Evolutionary conservation across 75 land plant genomes (phyloP), one percentile per base, ranked within the genome.

Genomic region (Sequoiadendron giganteum): DNA sequence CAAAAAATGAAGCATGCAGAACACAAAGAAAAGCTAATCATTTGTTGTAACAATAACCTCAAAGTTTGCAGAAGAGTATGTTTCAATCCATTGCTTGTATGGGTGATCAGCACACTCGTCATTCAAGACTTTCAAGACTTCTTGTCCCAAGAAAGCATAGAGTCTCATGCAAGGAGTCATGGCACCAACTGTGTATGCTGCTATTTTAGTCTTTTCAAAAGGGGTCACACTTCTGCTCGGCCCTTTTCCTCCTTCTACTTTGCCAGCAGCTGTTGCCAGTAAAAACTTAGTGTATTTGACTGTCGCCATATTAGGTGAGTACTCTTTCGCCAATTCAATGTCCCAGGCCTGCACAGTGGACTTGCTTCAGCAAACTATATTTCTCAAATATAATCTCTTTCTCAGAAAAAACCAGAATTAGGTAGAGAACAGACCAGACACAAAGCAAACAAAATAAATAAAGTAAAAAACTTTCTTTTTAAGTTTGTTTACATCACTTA

Each of bases 91-190:
- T 61, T 93, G 93, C 84, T 90, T 91, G 79, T 93, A 98, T 13
- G 94, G 93, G 86, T 95, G 96, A 89, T 55, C 77, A 75, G 55
- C 52, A 16, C 86, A 89, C 34, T 56, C 88, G 42, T 89, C 83
- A 47, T 88, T 82, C 38, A 94, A 14, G 49, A 89, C 58, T 58
- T 75, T 86, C 19, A 72, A 58, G 18, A 96, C 87, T 84, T 97
- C 95, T 85, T 93, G 91, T 9, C 95, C 99, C 76, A 97, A 75
- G 85, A 89, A 95, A 48, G 99, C 95, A 90, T 95, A 95, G 47
- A 95, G 89, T 86, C 94, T 95, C 97, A 95, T 94, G 87, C 97
- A 97, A 75, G 99, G 99, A 19, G 96, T 93, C 99, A 98, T 95
- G 25, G 99, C 99, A 79, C 94, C 96, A 16, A 98, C 89, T 25